Evolutionary conservation across 345 rosid genomes (phyloP).

Genomic region (Populus davidiana): DNA sequence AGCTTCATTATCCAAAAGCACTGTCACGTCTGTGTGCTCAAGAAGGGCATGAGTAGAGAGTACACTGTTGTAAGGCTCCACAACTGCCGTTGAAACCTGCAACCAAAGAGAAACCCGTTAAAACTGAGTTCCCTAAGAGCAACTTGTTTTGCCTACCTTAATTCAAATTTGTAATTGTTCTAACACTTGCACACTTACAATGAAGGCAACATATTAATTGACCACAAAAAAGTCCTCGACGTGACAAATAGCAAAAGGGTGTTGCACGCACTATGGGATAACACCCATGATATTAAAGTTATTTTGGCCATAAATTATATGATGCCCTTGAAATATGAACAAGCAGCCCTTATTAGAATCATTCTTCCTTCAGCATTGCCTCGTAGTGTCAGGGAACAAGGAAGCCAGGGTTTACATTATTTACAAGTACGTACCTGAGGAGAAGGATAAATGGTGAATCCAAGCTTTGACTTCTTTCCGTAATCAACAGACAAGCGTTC

Average conservation of each 20-base stretch:
- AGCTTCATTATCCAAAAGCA: conserved; percentile 39
- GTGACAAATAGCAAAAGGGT: background rate
- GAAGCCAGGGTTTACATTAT: background rate
- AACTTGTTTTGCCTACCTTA: background rate
- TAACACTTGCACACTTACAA: background rate
- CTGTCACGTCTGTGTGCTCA: conserved; percentile 38
- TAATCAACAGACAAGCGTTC: conserved; percentile 40
- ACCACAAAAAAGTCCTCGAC: background rate
- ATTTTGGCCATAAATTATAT: background rate
- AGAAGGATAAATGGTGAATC: conserved; percentile 38
- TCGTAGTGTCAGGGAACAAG: background rate
- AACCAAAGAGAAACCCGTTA: background rate
- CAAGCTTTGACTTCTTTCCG: conserved; percentile 38
- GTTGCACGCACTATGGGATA: background rate
- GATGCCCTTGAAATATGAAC: background rate
- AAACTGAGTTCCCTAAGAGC: background rate
- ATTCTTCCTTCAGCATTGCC: background rate
- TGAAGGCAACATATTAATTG: background rate
- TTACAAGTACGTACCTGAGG: conserved; percentile 31
- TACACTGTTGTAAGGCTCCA: conserved; percentile 42
- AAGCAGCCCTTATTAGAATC: background rate
- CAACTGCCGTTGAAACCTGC: conserved; percentile 41
- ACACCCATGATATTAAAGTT: background rate
- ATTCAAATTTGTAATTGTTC: background rate
- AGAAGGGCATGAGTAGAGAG: conserved; percentile 39